phyloP scores from a whole-genome alignment of 1,284 basidiomycete genomes.

The Ceratobasidium papillatum region DNA sequence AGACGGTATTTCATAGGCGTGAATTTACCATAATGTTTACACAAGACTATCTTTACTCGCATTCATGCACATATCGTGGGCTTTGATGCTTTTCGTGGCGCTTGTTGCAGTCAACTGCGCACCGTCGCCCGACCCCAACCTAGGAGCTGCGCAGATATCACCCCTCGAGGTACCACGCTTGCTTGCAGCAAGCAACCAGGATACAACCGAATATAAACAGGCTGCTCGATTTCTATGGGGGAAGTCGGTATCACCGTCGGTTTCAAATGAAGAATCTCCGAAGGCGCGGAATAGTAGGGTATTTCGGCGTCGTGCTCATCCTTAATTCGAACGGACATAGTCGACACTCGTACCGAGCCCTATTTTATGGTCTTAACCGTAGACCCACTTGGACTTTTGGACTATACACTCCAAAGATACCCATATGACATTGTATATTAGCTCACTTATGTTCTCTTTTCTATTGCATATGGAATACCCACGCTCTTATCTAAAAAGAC shows the following conservation, averaged over 20 bases:
- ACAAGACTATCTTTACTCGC: background rate
- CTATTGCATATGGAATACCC: background rate
- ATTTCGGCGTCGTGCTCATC: conserved; percentile 31
- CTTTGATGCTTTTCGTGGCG: background rate
- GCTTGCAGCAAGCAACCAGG: background rate
- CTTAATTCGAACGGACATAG: background rate
- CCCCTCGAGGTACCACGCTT: background rate
- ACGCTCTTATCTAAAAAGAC: background rate
- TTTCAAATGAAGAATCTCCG: background rate
- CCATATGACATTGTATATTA: background rate
- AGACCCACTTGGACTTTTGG: conserved; percentile 1
- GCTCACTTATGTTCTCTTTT: background rate
- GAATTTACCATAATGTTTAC: background rate
- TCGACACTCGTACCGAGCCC: background rate
- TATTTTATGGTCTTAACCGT: background rate
- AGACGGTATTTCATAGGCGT: background rate
- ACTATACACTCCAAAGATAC: background rate
- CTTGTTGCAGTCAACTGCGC: conserved; percentile 1
- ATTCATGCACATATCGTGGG: background rate
- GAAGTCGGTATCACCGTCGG: background rate
- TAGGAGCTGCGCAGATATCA: background rate
- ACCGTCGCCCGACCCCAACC: background rate
- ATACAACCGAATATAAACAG: background rate
- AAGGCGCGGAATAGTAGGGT: conserved; percentile 20
- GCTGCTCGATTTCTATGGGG: background rate